phyloP scores from a whole-genome alignment of 192 early-diverging fungal genomes.

The Rhizophagus clarus region DNA sequence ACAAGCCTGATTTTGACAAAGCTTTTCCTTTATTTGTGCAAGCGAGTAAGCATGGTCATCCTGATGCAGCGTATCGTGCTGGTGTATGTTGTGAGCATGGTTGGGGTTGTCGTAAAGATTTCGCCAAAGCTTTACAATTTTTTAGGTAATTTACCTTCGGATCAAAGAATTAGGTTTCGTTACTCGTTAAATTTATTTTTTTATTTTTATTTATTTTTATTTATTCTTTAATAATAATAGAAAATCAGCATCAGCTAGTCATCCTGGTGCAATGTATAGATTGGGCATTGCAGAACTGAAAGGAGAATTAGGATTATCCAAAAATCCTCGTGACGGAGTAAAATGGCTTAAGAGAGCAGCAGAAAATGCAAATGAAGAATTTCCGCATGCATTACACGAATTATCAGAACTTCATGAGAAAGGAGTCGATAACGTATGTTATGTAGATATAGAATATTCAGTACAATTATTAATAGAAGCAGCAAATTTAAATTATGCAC shows the following conservation, averaged over 20 bases:
- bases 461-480: slow-evolving; percentile 63
- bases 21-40: slow-evolving; percentile 66
- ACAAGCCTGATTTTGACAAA: slow-evolving; percentile 69
- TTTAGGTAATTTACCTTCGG: slow-evolving; percentile 54
- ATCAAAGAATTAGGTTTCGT: not conserved
- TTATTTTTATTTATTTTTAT: not conserved
- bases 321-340: slow-evolving; percentile 59
- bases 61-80: slow-evolving; percentile 66
- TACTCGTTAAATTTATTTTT: not conserved
- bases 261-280: slow-evolving; percentile 69
- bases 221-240: slow-evolving; percentile 31
- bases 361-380: slow-evolving; percentile 58
- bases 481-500: slow-evolving; percentile 65
- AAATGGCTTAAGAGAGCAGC: slow-evolving; percentile 64
- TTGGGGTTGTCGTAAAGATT: slow-evolving; percentile 60
- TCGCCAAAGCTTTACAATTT: slow-evolving; percentile 65
- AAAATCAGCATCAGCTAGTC: slow-evolving; percentile 67
- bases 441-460: slow-evolving; percentile 65
- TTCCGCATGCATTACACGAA: slow-evolving; percentile 63
- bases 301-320: slow-evolving; percentile 55
- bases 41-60: slow-evolving; percentile 70
- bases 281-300: slow-evolving; percentile 62
- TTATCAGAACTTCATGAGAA: slow-evolving; percentile 59
- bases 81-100: slow-evolving; percentile 70
- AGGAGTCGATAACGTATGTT: slow-evolving; percentile 60